Evolutionary conservation across 768 basidiomycete species (phyloP).

Genomic region (Asterophora parasitica): DNA sequence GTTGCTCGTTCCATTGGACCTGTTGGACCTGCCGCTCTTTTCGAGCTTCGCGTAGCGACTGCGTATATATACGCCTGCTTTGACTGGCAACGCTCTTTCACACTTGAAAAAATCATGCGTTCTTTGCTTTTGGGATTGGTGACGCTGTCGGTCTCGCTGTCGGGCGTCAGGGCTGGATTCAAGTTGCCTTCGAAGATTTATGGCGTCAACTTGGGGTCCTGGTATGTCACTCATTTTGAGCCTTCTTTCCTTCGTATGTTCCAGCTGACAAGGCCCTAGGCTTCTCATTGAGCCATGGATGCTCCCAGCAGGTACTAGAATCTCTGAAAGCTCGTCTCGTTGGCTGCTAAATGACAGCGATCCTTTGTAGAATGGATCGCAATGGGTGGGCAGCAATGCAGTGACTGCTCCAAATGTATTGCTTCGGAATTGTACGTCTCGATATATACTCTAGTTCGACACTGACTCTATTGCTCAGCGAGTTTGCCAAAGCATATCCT

Average conservation of each 20-base stretch:
- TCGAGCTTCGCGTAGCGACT: no score
- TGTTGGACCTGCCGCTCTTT: no score
- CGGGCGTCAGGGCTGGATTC: slow-evolving; percentile 17
- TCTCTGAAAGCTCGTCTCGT: neutral
- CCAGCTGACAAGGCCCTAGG: slow-evolving; percentile 34
- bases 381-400: slow-evolving; percentile 69
- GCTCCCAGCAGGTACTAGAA: slow-evolving; percentile 56
- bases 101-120: slow-evolving; percentile 3
- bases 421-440: slow-evolving; percentile 56
- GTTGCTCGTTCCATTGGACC: no score
- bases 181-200: slow-evolving; percentile 20
- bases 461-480: slow-evolving; percentile 31
- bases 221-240: slow-evolving; percentile 25
- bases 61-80: neutral
- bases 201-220: slow-evolving; percentile 30
- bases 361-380: slow-evolving; percentile 51
- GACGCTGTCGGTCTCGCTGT: slow-evolving; percentile 6
- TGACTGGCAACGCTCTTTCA: neutral
- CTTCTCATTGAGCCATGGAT: slow-evolving; percentile 80
- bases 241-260: neutral
- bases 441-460: neutral
- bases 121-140: slow-evolving; percentile 8
- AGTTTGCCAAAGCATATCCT: slow-evolving; percentile 57
- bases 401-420: slow-evolving; percentile 60
- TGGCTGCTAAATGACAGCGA: neutral